Evolutionary conservation across 495 filamentous ascomycete genomes (phyloP).

Genomic region (Pyrenula massariospora): DNA sequence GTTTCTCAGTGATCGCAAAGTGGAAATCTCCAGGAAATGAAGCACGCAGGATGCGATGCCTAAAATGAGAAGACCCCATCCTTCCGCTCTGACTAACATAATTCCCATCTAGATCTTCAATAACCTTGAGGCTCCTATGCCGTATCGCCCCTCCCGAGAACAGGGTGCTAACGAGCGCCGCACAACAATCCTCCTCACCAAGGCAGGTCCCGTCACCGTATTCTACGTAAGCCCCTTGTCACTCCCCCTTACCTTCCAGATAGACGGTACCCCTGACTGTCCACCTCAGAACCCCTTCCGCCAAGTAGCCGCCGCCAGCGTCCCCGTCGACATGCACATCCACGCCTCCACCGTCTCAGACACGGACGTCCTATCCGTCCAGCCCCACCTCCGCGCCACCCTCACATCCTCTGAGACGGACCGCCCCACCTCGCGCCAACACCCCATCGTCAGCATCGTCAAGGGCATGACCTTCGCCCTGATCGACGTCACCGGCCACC

Average conservation of each 20-base stretch:
- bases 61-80: too few species aligned
- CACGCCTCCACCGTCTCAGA: constrained; percentile 25
- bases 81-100: too few species aligned
- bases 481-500: constrained; percentile 28
- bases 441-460: constrained; percentile 49
- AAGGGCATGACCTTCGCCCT: constrained; percentile 58
- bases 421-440: constrained; percentile 14
- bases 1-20: too few species aligned
- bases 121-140: neutral
- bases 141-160: constrained; percentile 26
- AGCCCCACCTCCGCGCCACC: constrained; percentile 8
- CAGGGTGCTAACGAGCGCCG: constrained; percentile 6
- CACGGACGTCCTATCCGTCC: constrained; percentile 14
- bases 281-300: constrained; percentile 22
- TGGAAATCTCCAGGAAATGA: too few species aligned
- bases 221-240: too few species aligned
- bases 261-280: too few species aligned
- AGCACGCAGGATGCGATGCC: too few species aligned
- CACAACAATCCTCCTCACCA: constrained; percentile 33
- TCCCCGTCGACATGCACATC: constrained; percentile 52
- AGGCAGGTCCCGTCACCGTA: constrained; percentile 44
- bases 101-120: neutral
- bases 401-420: constrained; percentile 1
- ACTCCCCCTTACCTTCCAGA: too few species aligned
- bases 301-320: constrained; percentile 28